These are phyloP conservation scores for Corylus americana DNA, from an alignment of 306 rosid species.

Conservation along the genomic window DNA sequence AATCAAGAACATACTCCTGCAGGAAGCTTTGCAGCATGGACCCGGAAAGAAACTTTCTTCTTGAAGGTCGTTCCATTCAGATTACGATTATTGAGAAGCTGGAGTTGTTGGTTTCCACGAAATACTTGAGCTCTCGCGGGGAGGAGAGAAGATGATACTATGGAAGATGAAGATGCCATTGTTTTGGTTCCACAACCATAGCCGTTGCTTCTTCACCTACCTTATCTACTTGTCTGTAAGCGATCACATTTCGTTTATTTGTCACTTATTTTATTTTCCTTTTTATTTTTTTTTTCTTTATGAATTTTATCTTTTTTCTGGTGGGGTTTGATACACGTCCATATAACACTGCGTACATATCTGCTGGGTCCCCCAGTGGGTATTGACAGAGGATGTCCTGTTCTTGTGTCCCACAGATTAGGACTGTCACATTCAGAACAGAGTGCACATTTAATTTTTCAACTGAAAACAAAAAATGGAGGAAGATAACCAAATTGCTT, in stretches of 20 bases:
- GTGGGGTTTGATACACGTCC: not conserved
- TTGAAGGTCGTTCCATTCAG: constrained; percentile 11
- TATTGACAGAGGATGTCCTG: too few relatives aligned
- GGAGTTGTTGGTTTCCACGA: constrained; percentile 25
- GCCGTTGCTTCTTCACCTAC: not conserved
- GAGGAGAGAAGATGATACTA: constrained; percentile 46
- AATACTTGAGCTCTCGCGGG: constrained; percentile 28
- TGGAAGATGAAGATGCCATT: constrained; percentile 64
- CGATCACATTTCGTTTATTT: not conserved
- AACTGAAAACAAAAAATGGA: not conserved
- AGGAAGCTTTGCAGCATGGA: constrained; percentile 74
- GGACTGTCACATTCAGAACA: too few relatives aligned
- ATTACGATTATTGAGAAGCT: constrained; percentile 29
- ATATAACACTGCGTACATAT: too few relatives aligned
- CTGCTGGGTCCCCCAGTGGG: too few relatives aligned
- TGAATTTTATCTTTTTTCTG: not conserved
- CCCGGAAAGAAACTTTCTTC: constrained; percentile 38
- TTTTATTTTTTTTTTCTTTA: not conserved
- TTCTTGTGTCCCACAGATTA: too few relatives aligned
- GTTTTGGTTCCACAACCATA: not conserved
- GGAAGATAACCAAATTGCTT: not conserved
- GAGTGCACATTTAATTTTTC: not conserved
- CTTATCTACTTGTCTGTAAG: constrained; percentile 30
- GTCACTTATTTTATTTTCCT: too few relatives aligned
- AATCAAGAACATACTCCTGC: constrained; percentile 56